Conservation (phyloP, 225 moss, liverwort and hornwort genomes). For the Straminergon stramineum region DNA sequence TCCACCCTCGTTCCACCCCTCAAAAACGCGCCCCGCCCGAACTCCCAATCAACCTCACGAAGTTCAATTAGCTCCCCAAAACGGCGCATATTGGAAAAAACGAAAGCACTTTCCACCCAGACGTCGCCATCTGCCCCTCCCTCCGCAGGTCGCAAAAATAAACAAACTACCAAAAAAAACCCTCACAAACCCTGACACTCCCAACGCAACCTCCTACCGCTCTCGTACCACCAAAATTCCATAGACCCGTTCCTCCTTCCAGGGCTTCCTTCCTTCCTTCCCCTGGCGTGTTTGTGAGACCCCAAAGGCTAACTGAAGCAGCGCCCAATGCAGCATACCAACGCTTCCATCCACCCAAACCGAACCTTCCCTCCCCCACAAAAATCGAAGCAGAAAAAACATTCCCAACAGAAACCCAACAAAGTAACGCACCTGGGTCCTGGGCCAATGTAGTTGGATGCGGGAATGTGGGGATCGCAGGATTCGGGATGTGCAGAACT, state of each 20-base stretch:
- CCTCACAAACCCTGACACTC: not conserved
- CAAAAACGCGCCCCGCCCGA: not conserved
- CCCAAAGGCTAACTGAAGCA: not conserved
- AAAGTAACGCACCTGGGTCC: not conserved
- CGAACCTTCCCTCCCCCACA: not conserved
- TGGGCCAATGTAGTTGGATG: not conserved
- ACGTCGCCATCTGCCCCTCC: not conserved
- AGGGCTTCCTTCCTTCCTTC: not conserved
- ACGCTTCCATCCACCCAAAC: not conserved
- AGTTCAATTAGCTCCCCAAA: not conserved
- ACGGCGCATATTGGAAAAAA: not conserved
- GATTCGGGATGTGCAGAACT: not conserved
- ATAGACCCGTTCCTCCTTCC: not conserved
- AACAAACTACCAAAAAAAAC: not conserved
- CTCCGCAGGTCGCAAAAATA: not conserved
- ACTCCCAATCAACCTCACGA: not conserved
- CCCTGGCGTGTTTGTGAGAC: not conserved
- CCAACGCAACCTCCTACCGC: not conserved
- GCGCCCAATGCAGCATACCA: not conserved
- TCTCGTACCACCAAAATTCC: not conserved
- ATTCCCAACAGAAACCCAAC: not conserved
- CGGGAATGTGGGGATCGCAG: not conserved
- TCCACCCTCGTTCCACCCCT: not conserved
- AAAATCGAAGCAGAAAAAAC: not conserved
- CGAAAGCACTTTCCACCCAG: not conserved